phyloP scores from a whole-genome alignment of 768 basidiomycete genomes.

The Collybia nuda region DNA sequence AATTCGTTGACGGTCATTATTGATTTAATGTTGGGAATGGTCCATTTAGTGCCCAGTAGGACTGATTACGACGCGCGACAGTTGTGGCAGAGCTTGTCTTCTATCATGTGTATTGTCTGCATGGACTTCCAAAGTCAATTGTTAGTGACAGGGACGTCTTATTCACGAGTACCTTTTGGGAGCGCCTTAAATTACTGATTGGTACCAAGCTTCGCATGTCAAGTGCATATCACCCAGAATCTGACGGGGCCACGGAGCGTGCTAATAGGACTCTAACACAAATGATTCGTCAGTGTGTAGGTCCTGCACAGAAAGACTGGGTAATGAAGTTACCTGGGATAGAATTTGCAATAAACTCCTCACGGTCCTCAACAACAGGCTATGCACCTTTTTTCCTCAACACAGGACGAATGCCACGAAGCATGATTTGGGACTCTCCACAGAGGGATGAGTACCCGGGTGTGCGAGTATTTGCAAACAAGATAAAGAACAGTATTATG shows the following conservation, averaged over 20 bases:
- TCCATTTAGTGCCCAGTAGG: slow-evolving; percentile 6
- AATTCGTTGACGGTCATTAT: slow-evolving; percentile 11
- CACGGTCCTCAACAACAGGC: neutral
- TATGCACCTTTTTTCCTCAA: neutral
- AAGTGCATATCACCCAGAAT: neutral
- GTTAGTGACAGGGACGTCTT: slow-evolving; percentile 16
- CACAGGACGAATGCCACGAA: neutral
- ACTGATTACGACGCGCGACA: slow-evolving; percentile 4
- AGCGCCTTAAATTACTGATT: neutral
- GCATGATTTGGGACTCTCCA: neutral
- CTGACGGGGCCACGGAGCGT: neutral
- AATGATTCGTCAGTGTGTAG: neutral
- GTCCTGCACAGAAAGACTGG: neutral
- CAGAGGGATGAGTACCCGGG: neutral
- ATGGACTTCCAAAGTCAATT: slow-evolving; percentile 26
- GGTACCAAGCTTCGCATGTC: neutral
- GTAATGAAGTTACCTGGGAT: neutral
- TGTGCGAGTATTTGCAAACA: neutral
- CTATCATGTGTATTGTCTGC: slow-evolving; percentile 19
- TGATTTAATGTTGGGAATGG: slow-evolving; percentile 10
- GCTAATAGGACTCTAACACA: neutral
- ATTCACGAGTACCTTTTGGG: slow-evolving; percentile 5
- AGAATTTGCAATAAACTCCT: neutral
- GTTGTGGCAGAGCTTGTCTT: slow-evolving; percentile 17
- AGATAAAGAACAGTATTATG: neutral